phyloP scores from a whole-genome alignment of 1,139 yeast species.

The Blastobotrys persicus region DNA sequence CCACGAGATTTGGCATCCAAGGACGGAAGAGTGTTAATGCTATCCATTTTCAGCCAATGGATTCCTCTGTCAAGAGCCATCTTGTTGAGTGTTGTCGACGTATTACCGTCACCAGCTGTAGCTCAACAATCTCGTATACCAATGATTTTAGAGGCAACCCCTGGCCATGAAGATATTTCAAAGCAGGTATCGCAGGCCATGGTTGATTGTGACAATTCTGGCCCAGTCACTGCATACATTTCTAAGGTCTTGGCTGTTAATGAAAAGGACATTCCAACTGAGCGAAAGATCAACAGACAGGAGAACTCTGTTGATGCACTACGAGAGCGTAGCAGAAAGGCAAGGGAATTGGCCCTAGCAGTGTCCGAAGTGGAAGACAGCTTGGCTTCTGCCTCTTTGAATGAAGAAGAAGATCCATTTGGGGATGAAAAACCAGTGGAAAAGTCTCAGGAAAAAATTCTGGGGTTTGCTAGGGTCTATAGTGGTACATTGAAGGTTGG shows the following conservation, averaged over 20 bases:
- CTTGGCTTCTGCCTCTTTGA: constrained; percentile 9
- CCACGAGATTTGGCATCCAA: constrained; percentile 81
- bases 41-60: constrained; percentile 88
- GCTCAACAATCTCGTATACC: constrained; percentile 76
- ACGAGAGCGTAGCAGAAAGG: constrained; percentile 62
- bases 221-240: constrained; percentile 75
- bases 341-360: constrained; percentile 55
- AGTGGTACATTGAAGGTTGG: constrained; percentile 80
- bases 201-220: constrained; percentile 59
- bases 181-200: constrained; percentile 53
- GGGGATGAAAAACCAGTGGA: constrained; percentile 18
- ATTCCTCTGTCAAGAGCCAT: constrained; percentile 87
- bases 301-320: constrained; percentile 50
- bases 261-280: constrained; percentile 71
- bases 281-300: constrained; percentile 27
- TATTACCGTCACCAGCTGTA: constrained; percentile 73
- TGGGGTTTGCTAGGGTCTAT: constrained; percentile 87
- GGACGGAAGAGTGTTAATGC: constrained; percentile 63
- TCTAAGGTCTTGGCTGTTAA: constrained; percentile 89
- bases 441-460: constrained; percentile 43
- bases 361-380: constrained; percentile 43
- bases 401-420: constrained; percentile 14
- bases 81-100: constrained; percentile 77
- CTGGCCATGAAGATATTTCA: constrained; percentile 53
- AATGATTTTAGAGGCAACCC: constrained; percentile 58